phyloP scores from a whole-genome alignment of 2,329 filamentous ascomycete species.

The Aspergillus nomiae region DNA sequence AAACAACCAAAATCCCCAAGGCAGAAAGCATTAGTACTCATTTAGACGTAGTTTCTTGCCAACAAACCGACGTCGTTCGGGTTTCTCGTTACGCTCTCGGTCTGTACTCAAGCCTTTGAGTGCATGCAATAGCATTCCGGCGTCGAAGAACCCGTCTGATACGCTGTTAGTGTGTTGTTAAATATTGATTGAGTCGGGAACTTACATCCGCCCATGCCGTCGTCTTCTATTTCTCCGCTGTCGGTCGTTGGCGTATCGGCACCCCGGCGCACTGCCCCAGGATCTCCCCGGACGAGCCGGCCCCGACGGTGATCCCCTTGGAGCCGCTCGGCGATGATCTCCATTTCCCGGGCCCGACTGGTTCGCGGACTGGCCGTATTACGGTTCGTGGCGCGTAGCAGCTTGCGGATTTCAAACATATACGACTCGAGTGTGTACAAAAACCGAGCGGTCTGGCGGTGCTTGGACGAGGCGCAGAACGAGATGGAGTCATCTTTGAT shows the following conservation, averaged over 20 bases:
- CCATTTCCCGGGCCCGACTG: conserved; percentile 63
- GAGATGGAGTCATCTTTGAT: conserved; percentile 93
- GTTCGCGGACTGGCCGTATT: conserved; percentile 56
- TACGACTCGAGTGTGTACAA: conserved; percentile 89
- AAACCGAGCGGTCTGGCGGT: conserved; percentile 87
- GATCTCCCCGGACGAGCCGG: conserved; percentile 65
- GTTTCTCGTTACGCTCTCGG: conserved; percentile 40
- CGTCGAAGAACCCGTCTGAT: conserved; percentile 94
- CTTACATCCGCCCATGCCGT: conserved; percentile 92
- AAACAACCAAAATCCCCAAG: background rate
- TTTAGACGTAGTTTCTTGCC: conserved; percentile 52
- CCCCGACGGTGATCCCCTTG: conserved; percentile 65
- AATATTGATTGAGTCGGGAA: conserved; percentile 30
- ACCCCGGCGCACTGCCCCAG: conserved; percentile 45
- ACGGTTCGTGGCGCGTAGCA: conserved; percentile 70
- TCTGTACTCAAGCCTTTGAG: conserved; percentile 63
- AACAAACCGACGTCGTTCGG: conserved; percentile 43
- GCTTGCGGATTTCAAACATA: conserved; percentile 82
- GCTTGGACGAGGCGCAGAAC: conserved; percentile 91
- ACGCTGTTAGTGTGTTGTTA: conserved; percentile 16
- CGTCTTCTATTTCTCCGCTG: conserved; percentile 73
- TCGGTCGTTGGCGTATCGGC: conserved; percentile 67
- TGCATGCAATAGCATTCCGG: conserved; percentile 88
- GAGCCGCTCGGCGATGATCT: conserved; percentile 46
- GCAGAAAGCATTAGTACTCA: conserved; percentile 41